phyloP scores from a whole-genome alignment of 2,329 filamentous ascomycete genomes.

The Verticillium longisporum region DNA sequence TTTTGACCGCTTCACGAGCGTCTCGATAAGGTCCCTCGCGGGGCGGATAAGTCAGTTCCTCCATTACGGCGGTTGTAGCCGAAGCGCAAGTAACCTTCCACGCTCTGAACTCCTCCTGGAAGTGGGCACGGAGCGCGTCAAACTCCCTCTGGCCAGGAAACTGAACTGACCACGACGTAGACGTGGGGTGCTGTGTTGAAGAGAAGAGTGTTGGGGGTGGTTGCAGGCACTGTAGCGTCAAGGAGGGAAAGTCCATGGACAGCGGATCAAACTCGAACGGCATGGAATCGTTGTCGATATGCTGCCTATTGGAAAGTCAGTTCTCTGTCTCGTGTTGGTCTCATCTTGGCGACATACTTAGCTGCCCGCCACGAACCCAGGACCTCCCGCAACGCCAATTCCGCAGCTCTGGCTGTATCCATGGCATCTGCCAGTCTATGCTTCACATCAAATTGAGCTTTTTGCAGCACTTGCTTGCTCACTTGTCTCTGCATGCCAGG shows the following conservation, averaged over 20 bases:
- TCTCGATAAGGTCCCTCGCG: conserved; percentile 29
- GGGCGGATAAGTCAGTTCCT: conserved; percentile 45
- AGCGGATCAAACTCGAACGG: conserved; percentile 80
- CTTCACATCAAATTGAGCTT: conserved; percentile 56
- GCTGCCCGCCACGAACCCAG: conserved; percentile 76
- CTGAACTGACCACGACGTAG: conserved; percentile 73
- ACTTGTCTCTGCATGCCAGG: conserved; percentile 31
- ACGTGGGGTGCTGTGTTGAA: conserved; percentile 68
- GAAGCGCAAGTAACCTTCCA: conserved; percentile 52
- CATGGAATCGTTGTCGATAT: conserved; percentile 46
- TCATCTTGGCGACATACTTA: conserved; percentile 48
- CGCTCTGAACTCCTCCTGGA: conserved; percentile 59
- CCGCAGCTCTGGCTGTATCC: conserved; percentile 76
- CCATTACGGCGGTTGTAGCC: conserved; percentile 39
- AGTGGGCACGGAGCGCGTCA: conserved; percentile 61
- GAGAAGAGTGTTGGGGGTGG: conserved; percentile 78
- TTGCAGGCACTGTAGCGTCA: conserved; percentile 75
- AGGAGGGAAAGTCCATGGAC: conserved; percentile 75
- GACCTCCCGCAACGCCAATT: conserved; percentile 78
- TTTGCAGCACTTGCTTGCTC: conserved; percentile 47
- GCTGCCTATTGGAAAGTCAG: conserved; percentile 32
- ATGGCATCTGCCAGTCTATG: conserved; percentile 60
- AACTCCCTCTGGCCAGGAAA: conserved; percentile 69
- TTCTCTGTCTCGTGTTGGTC: neutral
- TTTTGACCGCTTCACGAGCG: conserved; percentile 38